Evolutionary conservation across 495 filamentous ascomycete species (phyloP).

Genomic region (Lichenothelia convexa): DNA sequence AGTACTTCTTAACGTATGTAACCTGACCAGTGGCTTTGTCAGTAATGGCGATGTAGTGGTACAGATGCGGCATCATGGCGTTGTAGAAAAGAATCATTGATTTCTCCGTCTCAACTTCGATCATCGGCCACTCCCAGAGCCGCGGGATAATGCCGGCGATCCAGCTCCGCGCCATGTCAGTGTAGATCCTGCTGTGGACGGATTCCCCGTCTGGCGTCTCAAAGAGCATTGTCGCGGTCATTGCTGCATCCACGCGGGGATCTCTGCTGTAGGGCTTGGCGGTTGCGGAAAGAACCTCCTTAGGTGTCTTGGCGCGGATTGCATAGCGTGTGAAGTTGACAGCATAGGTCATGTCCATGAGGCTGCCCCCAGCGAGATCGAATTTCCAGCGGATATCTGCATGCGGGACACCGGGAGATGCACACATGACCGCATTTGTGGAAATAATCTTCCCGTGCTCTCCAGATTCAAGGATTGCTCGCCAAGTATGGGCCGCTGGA

Average conservation of each 20-base stretch:
- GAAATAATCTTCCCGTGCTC: conserved; percentile 17
- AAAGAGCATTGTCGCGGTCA: conserved; percentile 17
- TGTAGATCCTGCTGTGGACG: conserved; percentile 13
- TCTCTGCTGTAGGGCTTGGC: conserved; percentile 7
- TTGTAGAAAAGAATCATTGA: conserved; percentile 22
- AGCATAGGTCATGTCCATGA: conserved; percentile 41
- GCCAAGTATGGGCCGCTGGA: conserved; percentile 21
- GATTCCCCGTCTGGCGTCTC: conserved; percentile 4
- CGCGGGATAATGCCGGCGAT: conserved; percentile 14
- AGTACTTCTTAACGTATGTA: conserved; percentile 10
- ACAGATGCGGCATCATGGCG: conserved; percentile 22
- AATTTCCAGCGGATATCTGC: conserved; percentile 38
- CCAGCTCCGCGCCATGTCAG: conserved; percentile 15
- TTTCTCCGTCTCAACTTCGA: conserved; percentile 22
- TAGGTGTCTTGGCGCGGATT: conserved; percentile 13
- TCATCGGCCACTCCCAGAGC: conserved; percentile 18
- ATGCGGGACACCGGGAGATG: conserved; percentile 8
- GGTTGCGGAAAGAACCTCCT: conserved; percentile 3
- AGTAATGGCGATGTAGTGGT: conserved; percentile 22
- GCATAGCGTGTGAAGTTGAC: conserved; percentile 25
- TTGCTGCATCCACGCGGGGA: conserved; percentile 18
- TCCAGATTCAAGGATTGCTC: conserved; percentile 16
- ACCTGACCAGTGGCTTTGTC: conserved; percentile 17
- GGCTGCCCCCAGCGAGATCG: conserved; percentile 33
- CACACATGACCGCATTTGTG: conserved; percentile 13